Conservation (phyloP, 2,329 filamentous ascomycete species). For the Phyllosticta capitalensis region DNA sequence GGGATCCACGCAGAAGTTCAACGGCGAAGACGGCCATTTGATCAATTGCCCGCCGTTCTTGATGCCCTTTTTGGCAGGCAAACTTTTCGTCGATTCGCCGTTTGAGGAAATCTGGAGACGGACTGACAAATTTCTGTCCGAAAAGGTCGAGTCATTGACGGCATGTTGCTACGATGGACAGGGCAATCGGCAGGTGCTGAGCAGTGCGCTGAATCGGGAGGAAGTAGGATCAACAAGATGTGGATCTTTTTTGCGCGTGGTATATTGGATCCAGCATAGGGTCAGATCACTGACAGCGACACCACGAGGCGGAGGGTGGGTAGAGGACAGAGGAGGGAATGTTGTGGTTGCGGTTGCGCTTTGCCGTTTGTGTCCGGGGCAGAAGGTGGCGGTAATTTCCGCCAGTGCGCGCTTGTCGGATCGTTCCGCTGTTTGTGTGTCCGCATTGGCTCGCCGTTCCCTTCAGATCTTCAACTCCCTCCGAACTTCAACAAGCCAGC, state of each 20-base stretch:
- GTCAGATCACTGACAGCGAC: neutral
- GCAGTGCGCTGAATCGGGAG: neutral
- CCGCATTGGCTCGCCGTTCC: neutral
- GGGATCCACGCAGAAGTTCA: neutral
- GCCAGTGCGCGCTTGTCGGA: neutral
- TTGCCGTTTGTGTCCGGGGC: neutral
- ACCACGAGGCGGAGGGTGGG: neutral
- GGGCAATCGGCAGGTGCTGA: neutral
- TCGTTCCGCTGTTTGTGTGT: neutral
- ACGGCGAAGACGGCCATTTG: neutral
- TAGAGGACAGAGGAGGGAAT: neutral
- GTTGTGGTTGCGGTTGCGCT: neutral
- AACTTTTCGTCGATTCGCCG: neutral
- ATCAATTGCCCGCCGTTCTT: neutral
- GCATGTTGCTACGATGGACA: neutral
- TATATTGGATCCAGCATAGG: neutral
- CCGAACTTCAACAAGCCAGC: neutral
- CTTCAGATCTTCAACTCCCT: neutral
- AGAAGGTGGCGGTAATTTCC: neutral
- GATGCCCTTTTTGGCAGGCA: neutral
- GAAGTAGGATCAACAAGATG: neutral
- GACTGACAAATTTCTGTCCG: neutral
- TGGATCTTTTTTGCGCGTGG: neutral
- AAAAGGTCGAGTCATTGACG: neutral
- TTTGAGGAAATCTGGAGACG: neutral